Conservation (phyloP, 148 eudicot species). For the Heliamphora exappendiculata region DNA sequence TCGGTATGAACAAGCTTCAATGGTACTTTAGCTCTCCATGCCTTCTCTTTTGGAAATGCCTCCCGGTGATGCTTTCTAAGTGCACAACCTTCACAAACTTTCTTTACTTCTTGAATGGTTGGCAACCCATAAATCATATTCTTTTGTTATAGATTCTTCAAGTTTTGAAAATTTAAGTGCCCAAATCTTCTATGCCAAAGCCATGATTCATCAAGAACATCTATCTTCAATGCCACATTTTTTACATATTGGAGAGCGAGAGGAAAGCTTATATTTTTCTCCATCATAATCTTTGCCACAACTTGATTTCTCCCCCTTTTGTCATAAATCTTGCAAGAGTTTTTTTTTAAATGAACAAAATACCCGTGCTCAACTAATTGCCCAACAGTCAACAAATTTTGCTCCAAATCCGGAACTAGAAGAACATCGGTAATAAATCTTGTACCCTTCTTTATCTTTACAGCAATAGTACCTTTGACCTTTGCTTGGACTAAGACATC, state of each 20-base stretch:
- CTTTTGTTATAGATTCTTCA: background rate
- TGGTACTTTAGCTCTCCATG: conserved; percentile 17
- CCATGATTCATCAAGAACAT: background rate
- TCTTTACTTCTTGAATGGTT: background rate
- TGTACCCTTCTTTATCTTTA: conserved; percentile 14
- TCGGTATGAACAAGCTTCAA: conserved; percentile 11
- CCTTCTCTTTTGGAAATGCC: background rate
- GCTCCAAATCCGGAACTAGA: background rate
- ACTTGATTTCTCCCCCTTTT: background rate
- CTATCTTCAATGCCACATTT: too few relatives aligned
- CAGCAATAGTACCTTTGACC: conserved; percentile 6
- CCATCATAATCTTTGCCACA: background rate
- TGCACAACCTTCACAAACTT: background rate
- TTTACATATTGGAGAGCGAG: too few relatives aligned
- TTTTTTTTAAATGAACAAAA: background rate
- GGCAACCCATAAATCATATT: background rate
- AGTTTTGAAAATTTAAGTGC: conserved; percentile 9
- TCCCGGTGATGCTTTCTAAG: conserved; percentile 4
- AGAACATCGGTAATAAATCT: conserved; percentile 7
- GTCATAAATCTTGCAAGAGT: conserved; percentile 10
- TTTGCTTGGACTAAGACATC: conserved; percentile 5
- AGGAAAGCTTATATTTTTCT: conserved; percentile 7
- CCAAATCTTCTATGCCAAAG: conserved; percentile 11
- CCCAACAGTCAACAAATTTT: conserved; percentile 16
- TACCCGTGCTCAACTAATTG: conserved; percentile 13